Percentiles rank a stretch among this genome's conserved stretches.
Conservation (phyloP, 2,329 filamentous ascomycete species). For the Trematosphaeria pertusa region DNA sequence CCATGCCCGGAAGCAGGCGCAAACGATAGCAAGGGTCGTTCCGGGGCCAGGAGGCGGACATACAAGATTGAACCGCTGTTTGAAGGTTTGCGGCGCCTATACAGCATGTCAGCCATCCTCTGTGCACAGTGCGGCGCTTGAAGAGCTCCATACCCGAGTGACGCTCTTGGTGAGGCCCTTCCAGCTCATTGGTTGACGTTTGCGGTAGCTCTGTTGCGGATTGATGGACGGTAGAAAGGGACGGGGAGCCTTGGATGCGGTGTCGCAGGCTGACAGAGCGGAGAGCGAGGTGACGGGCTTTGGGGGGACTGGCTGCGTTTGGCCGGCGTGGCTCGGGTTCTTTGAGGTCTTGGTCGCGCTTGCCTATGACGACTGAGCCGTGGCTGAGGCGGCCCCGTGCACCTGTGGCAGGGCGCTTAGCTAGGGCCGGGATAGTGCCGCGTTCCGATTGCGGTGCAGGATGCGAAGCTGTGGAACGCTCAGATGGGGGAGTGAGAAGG, state of each 20-base stretch:
- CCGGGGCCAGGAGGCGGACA: conserved; percentile 23
- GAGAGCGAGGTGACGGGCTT: conserved; percentile 15
- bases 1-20: conserved; percentile 28
- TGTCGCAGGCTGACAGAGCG: conserved; percentile 5
- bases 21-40: conserved; percentile 1
- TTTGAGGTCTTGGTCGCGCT: conserved; percentile 23
- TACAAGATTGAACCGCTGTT: conserved; percentile 86
- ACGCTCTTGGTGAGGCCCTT: conserved; percentile 94
- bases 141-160: conserved; percentile 69
- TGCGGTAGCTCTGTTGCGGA: conserved; percentile 8
- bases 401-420: conserved; percentile 20
- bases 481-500: neutral
- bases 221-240: conserved; percentile 11
- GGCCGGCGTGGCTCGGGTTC: conserved; percentile 17
- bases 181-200: conserved; percentile 77
- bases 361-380: conserved; percentile 35
- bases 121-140: conserved; percentile 15
- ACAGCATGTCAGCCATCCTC: conserved; percentile 29
- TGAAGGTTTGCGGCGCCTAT: conserved; percentile 88
- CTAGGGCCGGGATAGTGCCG: neutral
- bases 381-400: conserved; percentile 26
- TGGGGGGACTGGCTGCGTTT: conserved; percentile 9
- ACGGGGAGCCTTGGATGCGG: conserved; percentile 8
- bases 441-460: too few relatives aligned
- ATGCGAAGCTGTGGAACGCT: neutral